Evolutionary conservation across 2,329 filamentous ascomycete species (phyloP).

Genomic region (Ceratocystis cubensis): DNA sequence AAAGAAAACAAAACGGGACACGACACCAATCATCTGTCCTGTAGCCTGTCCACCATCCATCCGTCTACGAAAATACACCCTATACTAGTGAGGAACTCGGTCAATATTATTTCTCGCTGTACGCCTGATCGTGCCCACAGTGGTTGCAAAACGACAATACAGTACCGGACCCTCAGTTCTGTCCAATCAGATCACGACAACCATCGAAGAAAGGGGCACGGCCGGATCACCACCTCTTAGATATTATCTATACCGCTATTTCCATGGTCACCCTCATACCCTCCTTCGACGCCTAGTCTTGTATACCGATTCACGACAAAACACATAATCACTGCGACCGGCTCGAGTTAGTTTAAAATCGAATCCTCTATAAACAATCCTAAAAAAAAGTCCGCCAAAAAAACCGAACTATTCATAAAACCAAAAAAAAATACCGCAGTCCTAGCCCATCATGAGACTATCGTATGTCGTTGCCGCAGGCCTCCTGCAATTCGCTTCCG

Average conservation of each 20-base stretch:
- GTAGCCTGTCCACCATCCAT: background rate
- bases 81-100: background rate
- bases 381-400: background rate
- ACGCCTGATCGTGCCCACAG: background rate
- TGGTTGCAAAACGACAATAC: background rate
- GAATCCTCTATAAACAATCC: background rate
- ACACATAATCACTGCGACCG: background rate
- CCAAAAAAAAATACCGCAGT: background rate
- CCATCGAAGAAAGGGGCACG: constrained; percentile 15
- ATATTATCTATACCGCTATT: constrained; percentile 5
- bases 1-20: background rate
- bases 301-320: background rate
- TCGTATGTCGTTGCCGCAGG: constrained; percentile 9
- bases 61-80: background rate
- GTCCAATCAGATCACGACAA: background rate
- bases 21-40: background rate
- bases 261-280: background rate
- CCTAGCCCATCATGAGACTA: constrained; percentile 16
- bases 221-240: constrained; percentile 18
- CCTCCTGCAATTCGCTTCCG: constrained; percentile 8
- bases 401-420: background rate
- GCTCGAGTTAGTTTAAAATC: background rate
- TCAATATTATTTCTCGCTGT: background rate
- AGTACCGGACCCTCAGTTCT: background rate
- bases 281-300: background rate